A percentile compares a stretch with the other conserved stretches of the same genome.
phyloP scores from a whole-genome alignment of 441 rosid species.

The Eutrema salsugineum region DNA sequence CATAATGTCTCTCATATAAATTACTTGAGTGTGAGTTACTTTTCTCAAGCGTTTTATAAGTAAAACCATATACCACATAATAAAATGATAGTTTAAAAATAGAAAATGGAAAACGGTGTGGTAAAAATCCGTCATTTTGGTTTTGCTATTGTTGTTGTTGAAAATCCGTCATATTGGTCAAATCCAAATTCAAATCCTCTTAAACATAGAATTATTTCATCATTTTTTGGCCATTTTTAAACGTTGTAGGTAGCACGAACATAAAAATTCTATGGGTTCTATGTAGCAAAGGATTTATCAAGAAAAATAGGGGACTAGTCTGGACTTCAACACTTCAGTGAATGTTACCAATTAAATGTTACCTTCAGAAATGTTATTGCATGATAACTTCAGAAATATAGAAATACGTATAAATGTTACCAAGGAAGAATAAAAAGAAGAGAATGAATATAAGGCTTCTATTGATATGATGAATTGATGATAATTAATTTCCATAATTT shows the following conservation, averaged over 20 bases:
- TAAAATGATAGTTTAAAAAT: not conserved
- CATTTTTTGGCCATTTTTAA: too few relatives aligned
- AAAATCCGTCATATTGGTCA: too few relatives aligned
- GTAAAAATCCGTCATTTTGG: too few relatives aligned
- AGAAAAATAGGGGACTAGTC: too few relatives aligned
- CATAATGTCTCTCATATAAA: not conserved
- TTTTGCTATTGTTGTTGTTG: too few relatives aligned
- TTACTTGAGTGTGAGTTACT: not conserved
- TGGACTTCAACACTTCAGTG: too few relatives aligned
- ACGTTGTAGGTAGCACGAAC: too few relatives aligned
- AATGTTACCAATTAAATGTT: too few relatives aligned
- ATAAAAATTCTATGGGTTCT: not conserved
- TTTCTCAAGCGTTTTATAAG: not conserved
- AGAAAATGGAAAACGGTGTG: not conserved
- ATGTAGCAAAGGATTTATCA: too few relatives aligned
- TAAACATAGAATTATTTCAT: too few relatives aligned
- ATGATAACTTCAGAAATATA: not conserved
- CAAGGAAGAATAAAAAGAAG: not conserved
- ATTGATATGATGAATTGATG: not conserved
- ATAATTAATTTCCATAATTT: not conserved
- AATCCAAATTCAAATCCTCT: too few relatives aligned
- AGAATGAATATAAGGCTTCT: not conserved
- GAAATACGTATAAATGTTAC: not conserved
- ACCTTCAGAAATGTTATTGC: too few relatives aligned
- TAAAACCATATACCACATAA: not conserved